Evolutionary conservation across 768 basidiomycete species (phyloP).

Genomic region (Glaciozyma antarctica): DNA sequence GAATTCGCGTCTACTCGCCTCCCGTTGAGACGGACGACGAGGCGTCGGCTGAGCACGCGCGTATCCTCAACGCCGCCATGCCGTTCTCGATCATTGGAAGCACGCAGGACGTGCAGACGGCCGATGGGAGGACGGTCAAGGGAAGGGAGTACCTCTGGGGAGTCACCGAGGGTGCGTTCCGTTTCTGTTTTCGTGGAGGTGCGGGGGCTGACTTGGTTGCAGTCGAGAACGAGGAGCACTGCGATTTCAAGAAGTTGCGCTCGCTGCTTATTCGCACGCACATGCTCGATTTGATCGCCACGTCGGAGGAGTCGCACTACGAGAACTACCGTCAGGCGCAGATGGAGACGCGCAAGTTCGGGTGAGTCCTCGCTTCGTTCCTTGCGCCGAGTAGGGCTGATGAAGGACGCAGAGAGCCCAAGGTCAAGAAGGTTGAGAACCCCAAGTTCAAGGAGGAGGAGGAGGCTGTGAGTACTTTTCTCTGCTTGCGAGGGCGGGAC

Average conservation of each 20-base stretch:
- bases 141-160: constrained; percentile 99
- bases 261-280: constrained; percentile 91
- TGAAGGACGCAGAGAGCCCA: constrained; percentile 53
- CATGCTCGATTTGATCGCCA: constrained; percentile 95
- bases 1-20: constrained; percentile 88
- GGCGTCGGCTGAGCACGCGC: constrained; percentile 75
- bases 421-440: constrained; percentile 97
- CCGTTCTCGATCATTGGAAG: constrained; percentile 99
- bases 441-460: constrained; percentile 99
- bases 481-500: background rate
- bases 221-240: constrained; percentile 99
- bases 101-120: constrained; percentile 83
- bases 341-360: constrained; percentile 99
- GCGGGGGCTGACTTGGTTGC: constrained; percentile 8
- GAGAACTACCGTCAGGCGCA: constrained; percentile 96
- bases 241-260: constrained; percentile 96
- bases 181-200: background rate
- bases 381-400: background rate
- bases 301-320: constrained; percentile 91
- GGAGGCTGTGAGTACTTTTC: constrained; percentile 48
- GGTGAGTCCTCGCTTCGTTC: constrained; percentile 37
- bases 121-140: constrained; percentile 86
- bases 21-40: constrained; percentile 84
- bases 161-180: constrained; percentile 80
- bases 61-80: constrained; percentile 72